Percentiles rank a stretch among this genome's conserved stretches.
phyloP scores from a whole-genome alignment of 805 yeast genomes.

The Myxozyma monticola region DNA sequence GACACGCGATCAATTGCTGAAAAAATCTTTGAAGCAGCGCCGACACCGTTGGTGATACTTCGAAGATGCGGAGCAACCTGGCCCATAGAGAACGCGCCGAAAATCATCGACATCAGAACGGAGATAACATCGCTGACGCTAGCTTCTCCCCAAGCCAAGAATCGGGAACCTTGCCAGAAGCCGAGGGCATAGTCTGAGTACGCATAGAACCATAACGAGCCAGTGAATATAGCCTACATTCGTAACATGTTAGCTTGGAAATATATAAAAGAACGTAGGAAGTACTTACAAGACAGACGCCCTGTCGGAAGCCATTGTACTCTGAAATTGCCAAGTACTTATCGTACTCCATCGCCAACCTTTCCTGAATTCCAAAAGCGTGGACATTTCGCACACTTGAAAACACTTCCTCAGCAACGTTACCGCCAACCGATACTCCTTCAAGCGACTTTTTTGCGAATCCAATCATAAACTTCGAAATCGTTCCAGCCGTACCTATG shows the following conservation, averaged over 20 bases:
- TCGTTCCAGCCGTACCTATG: slow-evolving; percentile 33
- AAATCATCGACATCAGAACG: slow-evolving; percentile 37
- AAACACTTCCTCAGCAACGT: too few relatives aligned
- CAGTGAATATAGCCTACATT: slow-evolving; percentile 27
- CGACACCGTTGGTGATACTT: slow-evolving; percentile 42
- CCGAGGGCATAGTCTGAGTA: slow-evolving; percentile 36
- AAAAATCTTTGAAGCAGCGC: slow-evolving; percentile 42
- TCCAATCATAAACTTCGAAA: slow-evolving; percentile 34
- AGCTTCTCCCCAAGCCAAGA: too few relatives aligned
- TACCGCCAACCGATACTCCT: slow-evolving; percentile 27
- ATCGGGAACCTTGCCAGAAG: slow-evolving; percentile 40
- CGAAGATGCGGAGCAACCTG: slow-evolving; percentile 44
- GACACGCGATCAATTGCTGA: slow-evolving; percentile 47
- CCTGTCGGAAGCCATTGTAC: slow-evolving; percentile 10
- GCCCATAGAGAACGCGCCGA: slow-evolving; percentile 43
- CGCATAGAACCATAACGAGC: slow-evolving; percentile 32
- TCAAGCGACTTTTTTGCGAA: slow-evolving; percentile 9
- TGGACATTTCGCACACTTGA: slow-evolving; percentile 44
- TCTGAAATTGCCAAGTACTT: slow-evolving; percentile 12
- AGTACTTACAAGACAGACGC: slow-evolving; percentile 2
- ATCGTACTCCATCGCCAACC: slow-evolving; percentile 35
- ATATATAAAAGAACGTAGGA: background rate
- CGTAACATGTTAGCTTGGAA: background rate
- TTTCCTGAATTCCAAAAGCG: slow-evolving; percentile 45
- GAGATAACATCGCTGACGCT: slow-evolving; percentile 25